Evolutionary conservation across 176 grass and related monocot species (phyloP).

Genomic region (Avena sativa): DNA sequence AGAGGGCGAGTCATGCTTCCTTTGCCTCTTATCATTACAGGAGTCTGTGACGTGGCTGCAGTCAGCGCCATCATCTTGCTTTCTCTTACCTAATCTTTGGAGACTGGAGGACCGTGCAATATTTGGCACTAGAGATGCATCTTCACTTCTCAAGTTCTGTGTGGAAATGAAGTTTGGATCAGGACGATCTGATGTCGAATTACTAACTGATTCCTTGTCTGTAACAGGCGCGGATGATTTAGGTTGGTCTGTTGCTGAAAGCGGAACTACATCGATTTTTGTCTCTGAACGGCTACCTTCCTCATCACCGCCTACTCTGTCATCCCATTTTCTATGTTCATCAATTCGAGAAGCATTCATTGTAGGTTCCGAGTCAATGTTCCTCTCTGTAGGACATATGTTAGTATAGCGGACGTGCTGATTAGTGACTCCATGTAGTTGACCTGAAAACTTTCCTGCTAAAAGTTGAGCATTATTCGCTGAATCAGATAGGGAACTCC

Average conservation of each 20-base stretch:
- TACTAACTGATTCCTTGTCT: conserved; percentile 18
- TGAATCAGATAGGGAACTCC: conserved; percentile 20
- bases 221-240: neutral
- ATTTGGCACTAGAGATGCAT: conserved; percentile 8
- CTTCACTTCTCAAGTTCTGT: neutral
- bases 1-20: neutral
- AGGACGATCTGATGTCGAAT: neutral
- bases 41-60: neutral
- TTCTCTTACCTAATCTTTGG: conserved; percentile 39
- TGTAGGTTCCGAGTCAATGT: neutral
- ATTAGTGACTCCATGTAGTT: conserved; percentile 17
- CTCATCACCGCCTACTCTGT: neutral
- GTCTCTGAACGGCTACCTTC: conserved; percentile 27
- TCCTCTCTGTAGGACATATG: neutral
- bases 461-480: conserved; percentile 7
- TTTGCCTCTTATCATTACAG: conserved; percentile 12
- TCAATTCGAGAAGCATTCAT: neutral
- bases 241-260: conserved; percentile 14
- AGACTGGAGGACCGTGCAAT: conserved; percentile 28
- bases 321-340: neutral
- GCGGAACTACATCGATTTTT: conserved; percentile 39
- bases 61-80: conserved; percentile 15
- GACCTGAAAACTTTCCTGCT: conserved; percentile 25
- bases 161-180: neutral
- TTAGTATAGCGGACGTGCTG: conserved; percentile 22